These are phyloP conservation scores for Acmispon strigosus DNA, from an alignment of 306 rosid species.

Conservation along the genomic window DNA sequence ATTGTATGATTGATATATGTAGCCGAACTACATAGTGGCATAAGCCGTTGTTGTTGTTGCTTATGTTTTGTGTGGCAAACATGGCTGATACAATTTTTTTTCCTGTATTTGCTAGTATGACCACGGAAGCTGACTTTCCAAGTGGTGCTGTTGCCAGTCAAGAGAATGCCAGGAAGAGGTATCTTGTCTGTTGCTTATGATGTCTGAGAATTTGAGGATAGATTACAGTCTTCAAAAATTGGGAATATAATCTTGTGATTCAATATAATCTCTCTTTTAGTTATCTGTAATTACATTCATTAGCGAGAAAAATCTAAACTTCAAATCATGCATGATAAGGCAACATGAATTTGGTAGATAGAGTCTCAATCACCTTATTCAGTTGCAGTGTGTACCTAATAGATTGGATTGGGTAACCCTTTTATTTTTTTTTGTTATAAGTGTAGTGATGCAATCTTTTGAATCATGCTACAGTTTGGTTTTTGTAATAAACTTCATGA, in stretches of 20 bases:
- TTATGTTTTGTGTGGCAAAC: neutral
- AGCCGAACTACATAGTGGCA: neutral
- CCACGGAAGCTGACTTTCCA: conserved; percentile 38
- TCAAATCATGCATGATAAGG: neutral
- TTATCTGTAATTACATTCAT: neutral
- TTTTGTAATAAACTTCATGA: conserved; percentile 11
- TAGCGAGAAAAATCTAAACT: neutral
- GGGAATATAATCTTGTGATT: neutral
- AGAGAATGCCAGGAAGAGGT: conserved; percentile 66
- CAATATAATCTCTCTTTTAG: neutral
- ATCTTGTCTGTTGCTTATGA: conserved; percentile 3
- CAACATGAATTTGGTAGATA: neutral
- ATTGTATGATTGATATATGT: neutral
- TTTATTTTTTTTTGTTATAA: neutral
- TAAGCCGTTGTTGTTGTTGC: neutral
- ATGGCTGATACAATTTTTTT: neutral
- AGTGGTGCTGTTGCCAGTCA: conserved; percentile 28
- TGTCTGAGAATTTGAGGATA: neutral
- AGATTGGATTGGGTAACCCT: neutral
- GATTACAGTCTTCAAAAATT: neutral
- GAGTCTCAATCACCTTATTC: neutral
- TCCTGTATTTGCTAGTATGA: conserved; percentile 22
- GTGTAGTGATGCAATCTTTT: neutral
- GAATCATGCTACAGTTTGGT: neutral
- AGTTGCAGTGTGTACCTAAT: neutral